phyloP scores from a whole-genome alignment of 257 asterid genomes.

The Solanum rostratum region DNA sequence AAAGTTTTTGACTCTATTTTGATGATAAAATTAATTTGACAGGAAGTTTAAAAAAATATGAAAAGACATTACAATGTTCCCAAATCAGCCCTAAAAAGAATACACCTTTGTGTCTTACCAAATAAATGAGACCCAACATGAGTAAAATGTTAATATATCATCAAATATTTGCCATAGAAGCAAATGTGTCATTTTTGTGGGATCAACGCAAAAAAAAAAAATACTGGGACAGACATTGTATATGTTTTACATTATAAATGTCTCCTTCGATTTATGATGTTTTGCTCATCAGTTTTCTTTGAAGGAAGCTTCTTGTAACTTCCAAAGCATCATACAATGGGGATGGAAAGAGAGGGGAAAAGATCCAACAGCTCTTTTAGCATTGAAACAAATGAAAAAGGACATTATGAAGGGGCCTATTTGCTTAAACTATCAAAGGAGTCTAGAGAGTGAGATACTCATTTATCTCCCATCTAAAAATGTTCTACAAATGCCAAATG shows the following conservation, averaged over 20 bases:
- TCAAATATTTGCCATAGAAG: background rate
- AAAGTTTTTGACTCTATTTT: background rate
- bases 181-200: fast-evolving
- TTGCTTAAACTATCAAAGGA: background rate
- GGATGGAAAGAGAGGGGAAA: too few relatives aligned
- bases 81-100: background rate
- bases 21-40: background rate
- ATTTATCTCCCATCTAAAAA: background rate
- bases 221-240: background rate
- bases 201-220: too few relatives aligned
- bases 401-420: background rate
- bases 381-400: background rate
- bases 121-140: too few relatives aligned
- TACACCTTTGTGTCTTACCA: background rate
- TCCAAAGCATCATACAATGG: background rate
- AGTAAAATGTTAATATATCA: background rate
- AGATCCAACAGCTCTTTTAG: background rate
- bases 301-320: background rate
- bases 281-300: background rate
- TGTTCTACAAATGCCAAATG: background rate
- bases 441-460: slow-evolving; percentile 20
- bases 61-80: background rate
- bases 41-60: fast-evolving
- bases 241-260: background rate
- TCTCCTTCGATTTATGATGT: background rate